A percentile compares a stretch with the other conserved stretches of the same genome.
These are phyloP conservation scores for Camelina hispida DNA, from an alignment of 345 rosid species.

Conservation along the genomic window DNA sequence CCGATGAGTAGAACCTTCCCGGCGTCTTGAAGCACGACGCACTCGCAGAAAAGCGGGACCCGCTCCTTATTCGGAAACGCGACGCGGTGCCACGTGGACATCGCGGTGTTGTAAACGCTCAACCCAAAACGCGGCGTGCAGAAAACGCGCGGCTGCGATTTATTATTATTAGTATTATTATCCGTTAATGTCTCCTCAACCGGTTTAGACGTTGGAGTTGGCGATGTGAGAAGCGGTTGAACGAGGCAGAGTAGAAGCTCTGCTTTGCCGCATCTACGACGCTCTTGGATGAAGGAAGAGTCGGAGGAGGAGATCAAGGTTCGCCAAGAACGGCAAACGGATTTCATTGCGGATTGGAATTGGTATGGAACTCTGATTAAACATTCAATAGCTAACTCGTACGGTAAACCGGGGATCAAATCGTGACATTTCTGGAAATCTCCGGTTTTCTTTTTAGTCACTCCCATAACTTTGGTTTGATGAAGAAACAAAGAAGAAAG, in stretches of 20 bases:
- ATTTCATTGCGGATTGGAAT: slow-evolving; percentile 52
- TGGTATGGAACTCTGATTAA: slow-evolving; percentile 55
- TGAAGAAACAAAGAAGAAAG: background rate
- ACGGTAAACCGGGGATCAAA: slow-evolving; percentile 60
- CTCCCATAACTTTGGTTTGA: too few relatives aligned
- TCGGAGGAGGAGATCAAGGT: slow-evolving; percentile 43
- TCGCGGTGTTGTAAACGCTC: slow-evolving; percentile 44
- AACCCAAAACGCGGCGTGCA: slow-evolving; percentile 50
- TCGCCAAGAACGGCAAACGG: slow-evolving; percentile 55
- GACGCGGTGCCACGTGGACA: slow-evolving; percentile 48
- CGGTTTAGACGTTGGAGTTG: slow-evolving; percentile 14
- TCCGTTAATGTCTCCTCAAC: slow-evolving; percentile 10
- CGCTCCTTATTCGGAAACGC: slow-evolving; percentile 12
- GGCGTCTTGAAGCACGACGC: slow-evolving; percentile 46
- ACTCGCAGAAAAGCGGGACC: slow-evolving; percentile 65
- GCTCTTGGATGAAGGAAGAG: slow-evolving; percentile 45
- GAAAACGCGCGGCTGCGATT: slow-evolving; percentile 24
- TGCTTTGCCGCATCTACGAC: slow-evolving; percentile 45
- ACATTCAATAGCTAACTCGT: slow-evolving; percentile 58
- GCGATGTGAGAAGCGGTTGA: slow-evolving; percentile 54
- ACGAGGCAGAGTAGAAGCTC: slow-evolving; percentile 60
- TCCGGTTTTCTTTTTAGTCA: slow-evolving; percentile 6
- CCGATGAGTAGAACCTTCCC: slow-evolving; percentile 55
- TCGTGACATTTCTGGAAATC: slow-evolving; percentile 3
- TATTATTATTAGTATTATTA: too few relatives aligned